phyloP scores from a whole-genome alignment of 495 filamentous ascomycete species.

The Usnea hakonensis region DNA sequence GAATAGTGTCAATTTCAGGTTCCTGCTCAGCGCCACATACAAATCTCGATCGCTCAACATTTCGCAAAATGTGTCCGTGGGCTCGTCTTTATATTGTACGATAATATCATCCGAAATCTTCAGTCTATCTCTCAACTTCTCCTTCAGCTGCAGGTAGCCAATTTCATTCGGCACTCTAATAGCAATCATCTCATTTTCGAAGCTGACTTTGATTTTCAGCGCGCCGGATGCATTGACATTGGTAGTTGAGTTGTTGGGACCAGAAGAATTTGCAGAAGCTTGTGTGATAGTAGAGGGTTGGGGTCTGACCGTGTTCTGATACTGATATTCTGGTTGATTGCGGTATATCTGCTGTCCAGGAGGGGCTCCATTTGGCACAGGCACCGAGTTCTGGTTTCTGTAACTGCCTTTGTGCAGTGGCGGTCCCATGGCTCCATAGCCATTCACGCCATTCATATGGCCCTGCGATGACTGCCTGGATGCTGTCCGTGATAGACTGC shows the following conservation, averaged over 20 bases:
- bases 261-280: slow-evolving; percentile 40
- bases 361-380: slow-evolving; percentile 35
- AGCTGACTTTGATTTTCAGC: slow-evolving; percentile 92
- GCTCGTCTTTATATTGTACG: slow-evolving; percentile 82
- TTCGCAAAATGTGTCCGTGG: slow-evolving; percentile 56
- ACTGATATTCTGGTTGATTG: slow-evolving; percentile 35
- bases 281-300: slow-evolving; percentile 69
- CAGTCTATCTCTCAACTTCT: slow-evolving; percentile 69
- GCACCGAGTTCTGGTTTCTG: slow-evolving; percentile 42
- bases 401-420: slow-evolving; percentile 46
- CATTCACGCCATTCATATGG: slow-evolving; percentile 53
- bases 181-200: slow-evolving; percentile 81
- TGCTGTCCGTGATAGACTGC: slow-evolving; percentile 43
- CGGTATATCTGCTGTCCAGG: slow-evolving; percentile 30
- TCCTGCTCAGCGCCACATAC: slow-evolving; percentile 67
- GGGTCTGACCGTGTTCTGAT: slow-evolving; percentile 49
- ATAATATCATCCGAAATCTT: slow-evolving; percentile 66
- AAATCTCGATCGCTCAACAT: slow-evolving; percentile 75
- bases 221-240: slow-evolving; percentile 29
- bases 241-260: slow-evolving; percentile 36
- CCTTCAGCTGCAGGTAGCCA: slow-evolving; percentile 66
- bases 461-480: slow-evolving; percentile 70
- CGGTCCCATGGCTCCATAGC: slow-evolving; percentile 45
- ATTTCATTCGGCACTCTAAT: slow-evolving; percentile 81
- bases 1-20: slow-evolving; percentile 78